Conservation (phyloP, 805 yeast species). For the Candida caryicola region DNA sequence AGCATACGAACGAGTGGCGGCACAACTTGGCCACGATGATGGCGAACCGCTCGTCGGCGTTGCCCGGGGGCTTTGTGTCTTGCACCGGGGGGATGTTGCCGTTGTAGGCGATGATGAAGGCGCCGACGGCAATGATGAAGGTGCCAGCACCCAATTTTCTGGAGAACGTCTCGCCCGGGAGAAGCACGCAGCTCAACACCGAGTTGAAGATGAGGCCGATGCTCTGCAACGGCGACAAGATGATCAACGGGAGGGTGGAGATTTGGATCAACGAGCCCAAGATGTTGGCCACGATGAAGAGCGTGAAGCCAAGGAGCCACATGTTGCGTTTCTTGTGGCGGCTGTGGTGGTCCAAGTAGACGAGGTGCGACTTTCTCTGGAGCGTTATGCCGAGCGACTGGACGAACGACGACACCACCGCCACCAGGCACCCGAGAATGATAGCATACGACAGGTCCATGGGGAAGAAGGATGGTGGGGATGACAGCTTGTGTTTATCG, state of each 20-base stretch:
- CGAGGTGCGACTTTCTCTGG: constrained; percentile 73
- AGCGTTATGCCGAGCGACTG: constrained; percentile 81
- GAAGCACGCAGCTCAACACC: constrained; percentile 57
- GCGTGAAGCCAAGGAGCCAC: constrained; percentile 72
- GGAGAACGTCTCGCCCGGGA: constrained; percentile 70
- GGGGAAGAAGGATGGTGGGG: not conserved
- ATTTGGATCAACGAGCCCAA: constrained; percentile 82
- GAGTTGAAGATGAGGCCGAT: constrained; percentile 87
- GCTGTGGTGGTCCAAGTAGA: not conserved
- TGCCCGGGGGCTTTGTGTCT: constrained; percentile 17
- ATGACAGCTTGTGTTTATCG: no score
- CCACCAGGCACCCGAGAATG: constrained; percentile 62
- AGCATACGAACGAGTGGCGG: constrained; percentile 49
- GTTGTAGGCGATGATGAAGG: constrained; percentile 70
- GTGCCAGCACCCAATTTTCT: constrained; percentile 60
- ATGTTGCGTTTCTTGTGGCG: constrained; percentile 46
- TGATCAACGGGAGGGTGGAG: constrained; percentile 75
- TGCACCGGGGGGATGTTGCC: constrained; percentile 51
- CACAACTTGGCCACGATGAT: constrained; percentile 34
- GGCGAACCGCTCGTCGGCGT: constrained; percentile 34
- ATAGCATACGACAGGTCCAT: constrained; percentile 25
- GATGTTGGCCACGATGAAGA: constrained; percentile 71
- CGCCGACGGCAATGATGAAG: constrained; percentile 64
- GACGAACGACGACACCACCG: constrained; percentile 69
- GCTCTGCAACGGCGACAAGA: constrained; percentile 80